Percentiles rank a stretch among this genome's conserved stretches.
Conservation (phyloP, 2,329 filamentous ascomycete species). For the Cercospora canescens region DNA sequence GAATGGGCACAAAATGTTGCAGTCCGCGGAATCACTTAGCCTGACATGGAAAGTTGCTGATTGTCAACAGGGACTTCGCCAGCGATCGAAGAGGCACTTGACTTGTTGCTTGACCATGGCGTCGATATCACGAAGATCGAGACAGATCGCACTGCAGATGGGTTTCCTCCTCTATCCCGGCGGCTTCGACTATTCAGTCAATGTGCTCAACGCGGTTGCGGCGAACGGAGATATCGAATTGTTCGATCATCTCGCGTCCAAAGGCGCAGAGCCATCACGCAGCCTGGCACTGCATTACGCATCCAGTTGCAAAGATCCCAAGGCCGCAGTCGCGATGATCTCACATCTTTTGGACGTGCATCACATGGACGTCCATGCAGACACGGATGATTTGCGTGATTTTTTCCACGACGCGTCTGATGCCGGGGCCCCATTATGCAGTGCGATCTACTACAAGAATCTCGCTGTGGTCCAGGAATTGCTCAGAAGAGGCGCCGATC, state of each 20-base stretch:
- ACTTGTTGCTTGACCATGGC: conserved; percentile 20
- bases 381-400: conserved; percentile 14
- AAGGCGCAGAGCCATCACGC: conserved; percentile 11
- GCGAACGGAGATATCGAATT: conserved; percentile 17
- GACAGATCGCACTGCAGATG: neutral
- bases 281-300: conserved; percentile 16
- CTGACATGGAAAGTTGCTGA: neutral
- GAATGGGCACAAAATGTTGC: neutral
- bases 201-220: conserved; percentile 17
- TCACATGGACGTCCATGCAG: conserved; percentile 15
- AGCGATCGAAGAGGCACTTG: conserved; percentile 11
- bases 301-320: conserved; percentile 9
- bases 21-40: neutral
- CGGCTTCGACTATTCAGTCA: conserved; percentile 10
- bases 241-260: conserved; percentile 15
- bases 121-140: conserved; percentile 17
- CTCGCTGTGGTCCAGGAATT: conserved; percentile 14
- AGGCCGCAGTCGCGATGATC: conserved; percentile 11
- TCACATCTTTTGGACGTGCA: conserved; percentile 16
- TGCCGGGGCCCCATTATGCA: conserved; percentile 14
- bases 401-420: conserved; percentile 3
- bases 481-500: conserved; percentile 12
- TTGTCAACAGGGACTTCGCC: conserved; percentile 6
- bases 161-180: conserved; percentile 1
- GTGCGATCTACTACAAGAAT: conserved; percentile 14